Conservation (phyloP, 345 rosid species). For the Eucalyptus erythrocorys region DNA sequence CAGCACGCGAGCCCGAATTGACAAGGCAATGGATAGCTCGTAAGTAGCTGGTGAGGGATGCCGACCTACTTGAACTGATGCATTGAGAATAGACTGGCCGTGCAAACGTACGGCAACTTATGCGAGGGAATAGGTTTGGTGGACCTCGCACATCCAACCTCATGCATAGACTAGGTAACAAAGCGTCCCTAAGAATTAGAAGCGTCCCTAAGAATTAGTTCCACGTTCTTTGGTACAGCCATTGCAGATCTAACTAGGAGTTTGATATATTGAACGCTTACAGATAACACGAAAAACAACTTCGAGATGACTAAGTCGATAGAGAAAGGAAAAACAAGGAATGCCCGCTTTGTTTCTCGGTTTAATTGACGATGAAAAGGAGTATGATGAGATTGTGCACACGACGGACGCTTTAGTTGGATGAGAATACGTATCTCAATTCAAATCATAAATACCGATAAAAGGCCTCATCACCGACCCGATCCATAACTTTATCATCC, state of each 20-base stretch:
- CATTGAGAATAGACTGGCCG: not conserved
- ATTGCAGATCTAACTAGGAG: not conserved
- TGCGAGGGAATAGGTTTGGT: not conserved
- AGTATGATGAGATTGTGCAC: not conserved
- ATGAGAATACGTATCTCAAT: not conserved
- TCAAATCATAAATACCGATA: slow-evolving; percentile 32
- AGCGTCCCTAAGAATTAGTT: not conserved
- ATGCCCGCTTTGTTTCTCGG: not conserved
- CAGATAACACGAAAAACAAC: not conserved
- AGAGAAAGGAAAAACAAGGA: not conserved
- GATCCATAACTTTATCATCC: slow-evolving; percentile 49
- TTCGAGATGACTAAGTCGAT: not conserved
- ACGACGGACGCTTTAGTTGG: not conserved
- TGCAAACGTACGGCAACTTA: not conserved
- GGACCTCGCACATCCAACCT: not conserved
- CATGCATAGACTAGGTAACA: not conserved
- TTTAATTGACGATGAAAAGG: not conserved
- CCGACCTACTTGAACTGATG: not conserved
- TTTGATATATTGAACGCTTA: not conserved
- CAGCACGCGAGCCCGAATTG: not conserved
- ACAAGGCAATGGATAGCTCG: not conserved
- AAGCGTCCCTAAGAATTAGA: not conserved
- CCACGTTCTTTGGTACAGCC: not conserved
- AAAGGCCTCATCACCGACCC: slow-evolving; percentile 59
- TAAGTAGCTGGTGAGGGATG: not conserved